phyloP scores from a whole-genome alignment of 208 protist species.

The Wallacemonas sp. region DNA sequence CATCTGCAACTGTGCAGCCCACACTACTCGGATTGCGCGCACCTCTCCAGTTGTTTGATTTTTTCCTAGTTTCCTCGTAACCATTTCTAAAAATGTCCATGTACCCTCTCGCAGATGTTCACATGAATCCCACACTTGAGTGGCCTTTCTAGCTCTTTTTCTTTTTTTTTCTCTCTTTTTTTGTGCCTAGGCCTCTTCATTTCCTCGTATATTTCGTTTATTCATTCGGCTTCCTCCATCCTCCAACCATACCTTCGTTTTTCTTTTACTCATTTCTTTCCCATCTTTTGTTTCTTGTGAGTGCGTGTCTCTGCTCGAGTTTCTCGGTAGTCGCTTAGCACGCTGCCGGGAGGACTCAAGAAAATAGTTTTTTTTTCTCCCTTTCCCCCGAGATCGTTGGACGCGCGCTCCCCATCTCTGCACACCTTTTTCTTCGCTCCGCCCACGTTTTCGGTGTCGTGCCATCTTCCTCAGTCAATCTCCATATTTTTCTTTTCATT shows the following conservation, averaged over 20 bases:
- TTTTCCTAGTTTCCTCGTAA: no score
- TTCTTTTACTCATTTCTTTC: slow-evolving; percentile 19
- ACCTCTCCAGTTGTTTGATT: no score
- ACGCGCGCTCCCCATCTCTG: background rate
- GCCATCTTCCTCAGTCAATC: slow-evolving; percentile 12
- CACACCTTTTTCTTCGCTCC: slow-evolving; percentile 5
- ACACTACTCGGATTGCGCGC: no score
- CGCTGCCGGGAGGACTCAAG: background rate
- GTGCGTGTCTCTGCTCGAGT: background rate
- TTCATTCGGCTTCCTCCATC: slow-evolving; percentile 6
- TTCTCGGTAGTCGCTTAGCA: background rate
- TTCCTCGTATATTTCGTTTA: slow-evolving; percentile 3
- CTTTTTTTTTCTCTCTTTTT: background rate
- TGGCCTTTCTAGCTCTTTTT: background rate
- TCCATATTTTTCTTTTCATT: slow-evolving; percentile 9
- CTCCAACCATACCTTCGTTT: no score
- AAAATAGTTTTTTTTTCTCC: slow-evolving; percentile 20
- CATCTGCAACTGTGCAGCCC: no score
- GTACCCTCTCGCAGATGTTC: background rate
- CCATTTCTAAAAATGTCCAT: no score
- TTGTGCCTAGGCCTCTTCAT: slow-evolving; percentile 1
- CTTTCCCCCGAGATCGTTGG: slow-evolving; percentile 12
- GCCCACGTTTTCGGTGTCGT: background rate
- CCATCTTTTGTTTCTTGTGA: background rate
- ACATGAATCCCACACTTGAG: background rate